Conservation (phyloP, 805 yeast genomes). For the Schwanniomyces vanrijiae region DNA sequence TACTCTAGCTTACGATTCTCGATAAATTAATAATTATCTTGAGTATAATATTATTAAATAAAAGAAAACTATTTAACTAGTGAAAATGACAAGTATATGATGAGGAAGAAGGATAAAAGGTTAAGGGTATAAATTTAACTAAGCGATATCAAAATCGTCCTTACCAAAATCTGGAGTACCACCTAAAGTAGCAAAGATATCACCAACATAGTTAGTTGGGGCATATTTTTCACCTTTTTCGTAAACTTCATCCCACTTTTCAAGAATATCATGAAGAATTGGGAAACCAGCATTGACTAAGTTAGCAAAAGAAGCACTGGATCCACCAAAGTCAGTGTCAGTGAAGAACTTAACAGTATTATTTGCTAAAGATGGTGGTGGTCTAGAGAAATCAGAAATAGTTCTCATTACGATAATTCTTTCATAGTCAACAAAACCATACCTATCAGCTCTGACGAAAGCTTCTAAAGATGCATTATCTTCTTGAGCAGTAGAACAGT, state of each 20-base stretch:
- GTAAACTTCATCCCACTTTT: conserved; percentile 46
- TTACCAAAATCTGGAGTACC: conserved; percentile 42
- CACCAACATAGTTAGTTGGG: conserved; percentile 61
- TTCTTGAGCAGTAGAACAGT: conserved; percentile 66
- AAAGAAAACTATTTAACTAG: too few species aligned
- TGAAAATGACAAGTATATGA: neutral
- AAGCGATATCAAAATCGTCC: conserved; percentile 13
- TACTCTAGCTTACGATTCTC: too few species aligned
- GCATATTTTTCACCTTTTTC: conserved; percentile 26
- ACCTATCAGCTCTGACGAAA: conserved; percentile 51
- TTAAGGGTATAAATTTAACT: neutral
- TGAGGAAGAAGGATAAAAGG: neutral
- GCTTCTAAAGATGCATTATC: conserved; percentile 67
- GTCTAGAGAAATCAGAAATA: conserved; percentile 57
- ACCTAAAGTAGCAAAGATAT: conserved; percentile 55
- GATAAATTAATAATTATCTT: neutral
- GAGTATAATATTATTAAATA: too few species aligned
- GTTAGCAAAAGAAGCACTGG: conserved; percentile 48
- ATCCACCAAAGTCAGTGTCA: conserved; percentile 52
- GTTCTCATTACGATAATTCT: conserved; percentile 63
- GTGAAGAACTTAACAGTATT: conserved; percentile 52
- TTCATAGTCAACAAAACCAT: conserved; percentile 55
- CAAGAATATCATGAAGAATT: conserved; percentile 51
- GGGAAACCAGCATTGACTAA: conserved; percentile 55
- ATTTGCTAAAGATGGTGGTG: conserved; percentile 45